A percentile compares a stretch with the other conserved stretches of the same genome.
phyloP scores from a whole-genome alignment of 2,329 filamentous ascomycete species.

The Cordyceps fumosorosea region DNA sequence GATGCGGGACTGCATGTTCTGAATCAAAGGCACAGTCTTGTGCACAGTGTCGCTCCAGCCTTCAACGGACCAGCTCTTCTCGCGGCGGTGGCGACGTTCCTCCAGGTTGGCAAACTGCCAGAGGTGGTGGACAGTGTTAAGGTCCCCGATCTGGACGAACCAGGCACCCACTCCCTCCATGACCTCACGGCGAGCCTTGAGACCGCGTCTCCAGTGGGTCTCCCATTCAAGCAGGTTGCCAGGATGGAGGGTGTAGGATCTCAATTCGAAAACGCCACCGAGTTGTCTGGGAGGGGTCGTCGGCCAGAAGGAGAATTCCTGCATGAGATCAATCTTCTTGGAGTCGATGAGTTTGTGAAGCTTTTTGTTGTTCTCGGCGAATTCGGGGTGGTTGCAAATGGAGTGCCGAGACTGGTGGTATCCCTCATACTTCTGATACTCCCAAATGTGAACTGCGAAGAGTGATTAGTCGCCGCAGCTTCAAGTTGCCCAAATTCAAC shows the following conservation, averaged over 20 bases:
- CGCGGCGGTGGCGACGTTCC: conserved; percentile 80
- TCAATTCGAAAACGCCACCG: conserved; percentile 89
- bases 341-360: conserved; percentile 77
- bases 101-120: conserved; percentile 98
- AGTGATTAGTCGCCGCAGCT: conserved; percentile 12
- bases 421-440: conserved; percentile 94
- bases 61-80: conserved; percentile 91
- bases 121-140: conserved; percentile 95
- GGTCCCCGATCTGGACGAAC: conserved; percentile 96
- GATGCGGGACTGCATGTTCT: conserved; percentile 91
- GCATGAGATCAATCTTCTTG: conserved; percentile 91
- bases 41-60: conserved; percentile 97
- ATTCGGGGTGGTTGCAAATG: conserved; percentile 78
- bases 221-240: conserved; percentile 98
- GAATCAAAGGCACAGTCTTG: conserved; percentile 95
- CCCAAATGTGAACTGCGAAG: conserved; percentile 91
- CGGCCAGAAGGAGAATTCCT: conserved; percentile 99
- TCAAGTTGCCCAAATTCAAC: conserved; percentile 21
- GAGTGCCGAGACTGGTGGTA: conserved; percentile 88
- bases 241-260: conserved; percentile 92
- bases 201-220: conserved; percentile 90
- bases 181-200: conserved; percentile 85
- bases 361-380: conserved; percentile 73
- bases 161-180: conserved; percentile 98
- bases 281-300: conserved; percentile 84